A percentile compares a stretch with the other conserved stretches of the same genome.
phyloP scores from a whole-genome alignment of 148 eudicot species.

The Agrostemma githago region DNA sequence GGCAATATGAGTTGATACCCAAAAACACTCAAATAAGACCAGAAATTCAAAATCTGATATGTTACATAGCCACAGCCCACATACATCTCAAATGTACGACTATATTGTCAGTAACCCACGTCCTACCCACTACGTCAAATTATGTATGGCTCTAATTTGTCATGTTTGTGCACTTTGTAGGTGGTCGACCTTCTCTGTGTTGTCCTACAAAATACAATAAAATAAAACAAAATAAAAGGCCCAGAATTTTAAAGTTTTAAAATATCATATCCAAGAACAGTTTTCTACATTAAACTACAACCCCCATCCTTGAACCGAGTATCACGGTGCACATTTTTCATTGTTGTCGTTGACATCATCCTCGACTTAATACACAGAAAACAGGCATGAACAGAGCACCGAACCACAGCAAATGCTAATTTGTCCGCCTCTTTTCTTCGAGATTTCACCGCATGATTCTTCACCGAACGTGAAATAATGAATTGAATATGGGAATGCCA shows the following conservation, averaged over 20 bases:
- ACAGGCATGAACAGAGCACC: background rate
- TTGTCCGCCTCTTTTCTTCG: background rate
- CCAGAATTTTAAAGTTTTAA: no score
- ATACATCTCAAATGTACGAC: background rate
- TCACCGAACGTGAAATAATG: conserved; percentile 17
- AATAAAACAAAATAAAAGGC: no score
- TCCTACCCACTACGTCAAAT: background rate
- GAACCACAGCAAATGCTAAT: background rate
- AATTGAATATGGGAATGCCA: conserved; percentile 22
- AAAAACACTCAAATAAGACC: background rate
- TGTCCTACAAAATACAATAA: no score
- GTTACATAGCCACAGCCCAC: background rate
- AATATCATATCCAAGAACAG: conserved; percentile 13
- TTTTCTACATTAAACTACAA: conserved; percentile 22
- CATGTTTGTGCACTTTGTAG: background rate
- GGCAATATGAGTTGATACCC: background rate
- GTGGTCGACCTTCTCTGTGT: background rate
- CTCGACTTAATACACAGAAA: background rate
- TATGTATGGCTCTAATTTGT: background rate
- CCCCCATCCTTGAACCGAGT: conserved; percentile 7
- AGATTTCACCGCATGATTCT: background rate
- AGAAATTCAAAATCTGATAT: background rate
- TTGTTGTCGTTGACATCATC: background rate
- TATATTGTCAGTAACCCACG: background rate
- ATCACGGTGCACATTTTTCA: conserved; percentile 10